A percentile compares a stretch with the other conserved stretches of the same genome.
Conservation (phyloP, 2,329 filamentous ascomycete genomes). For the Claviceps sp. region DNA sequence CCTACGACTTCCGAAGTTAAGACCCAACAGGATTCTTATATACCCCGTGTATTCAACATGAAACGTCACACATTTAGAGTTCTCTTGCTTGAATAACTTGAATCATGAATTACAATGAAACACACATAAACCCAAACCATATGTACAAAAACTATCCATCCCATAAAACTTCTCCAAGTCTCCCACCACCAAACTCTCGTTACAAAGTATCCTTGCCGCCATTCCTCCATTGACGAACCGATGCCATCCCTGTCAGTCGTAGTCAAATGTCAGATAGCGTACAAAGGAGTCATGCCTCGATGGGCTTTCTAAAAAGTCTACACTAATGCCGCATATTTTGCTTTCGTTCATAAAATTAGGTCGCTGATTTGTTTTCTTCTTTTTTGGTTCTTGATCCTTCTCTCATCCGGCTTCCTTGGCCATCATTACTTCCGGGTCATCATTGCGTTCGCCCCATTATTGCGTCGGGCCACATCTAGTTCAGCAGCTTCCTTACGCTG, state of each 20-base stretch:
- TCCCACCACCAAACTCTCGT: not conserved
- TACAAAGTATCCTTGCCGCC: slow-evolving; percentile 1
- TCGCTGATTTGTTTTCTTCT: not conserved
- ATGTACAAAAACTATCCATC: too few species aligned
- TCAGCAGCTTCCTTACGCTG: slow-evolving; percentile 21
- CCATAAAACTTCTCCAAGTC: not conserved
- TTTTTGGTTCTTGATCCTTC: not conserved
- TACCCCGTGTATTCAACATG: too few species aligned
- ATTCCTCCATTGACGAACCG: slow-evolving; percentile 1
- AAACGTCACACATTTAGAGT: too few species aligned
- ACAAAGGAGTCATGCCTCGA: not conserved
- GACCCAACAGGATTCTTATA: too few species aligned
- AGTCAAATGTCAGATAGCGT: not conserved
- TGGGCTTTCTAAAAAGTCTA: slow-evolving; percentile 1
- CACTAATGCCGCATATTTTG: not conserved
- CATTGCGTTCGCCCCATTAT: not conserved
- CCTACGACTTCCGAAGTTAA: too few species aligned
- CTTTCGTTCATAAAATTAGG: not conserved
- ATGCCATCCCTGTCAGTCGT: slow-evolving; percentile 9
- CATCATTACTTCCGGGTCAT: not conserved
- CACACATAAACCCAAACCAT: too few species aligned
- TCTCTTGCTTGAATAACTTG: too few species aligned
- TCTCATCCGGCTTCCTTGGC: not conserved
- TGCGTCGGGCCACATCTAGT: not conserved
- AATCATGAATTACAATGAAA: too few species aligned